These are phyloP conservation scores for Cyberlindnera euphorbiae DNA, from an alignment of 805 yeast species.

Conservation along the genomic window DNA sequence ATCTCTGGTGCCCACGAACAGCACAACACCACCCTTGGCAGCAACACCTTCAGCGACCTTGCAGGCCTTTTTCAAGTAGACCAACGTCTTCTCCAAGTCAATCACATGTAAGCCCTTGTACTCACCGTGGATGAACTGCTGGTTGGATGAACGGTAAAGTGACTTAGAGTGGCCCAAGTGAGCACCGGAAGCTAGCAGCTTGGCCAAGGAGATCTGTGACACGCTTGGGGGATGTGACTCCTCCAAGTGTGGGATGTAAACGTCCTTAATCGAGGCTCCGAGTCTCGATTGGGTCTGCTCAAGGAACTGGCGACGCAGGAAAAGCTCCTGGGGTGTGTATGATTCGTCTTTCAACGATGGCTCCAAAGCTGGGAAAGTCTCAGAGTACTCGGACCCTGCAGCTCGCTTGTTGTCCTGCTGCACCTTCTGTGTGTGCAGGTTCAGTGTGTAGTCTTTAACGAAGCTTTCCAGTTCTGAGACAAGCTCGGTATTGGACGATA, in stretches of 20 bases:
- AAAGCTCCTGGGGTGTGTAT: constrained; percentile 74
- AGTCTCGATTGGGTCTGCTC: constrained; percentile 46
- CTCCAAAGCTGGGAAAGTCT: constrained; percentile 53
- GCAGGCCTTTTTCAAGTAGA: constrained; percentile 75
- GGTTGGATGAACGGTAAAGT: constrained; percentile 73
- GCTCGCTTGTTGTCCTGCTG: constrained; percentile 10
- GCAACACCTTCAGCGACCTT: constrained; percentile 80
- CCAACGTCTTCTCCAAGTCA: constrained; percentile 79
- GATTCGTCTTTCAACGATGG: constrained; percentile 59
- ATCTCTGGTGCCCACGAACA: constrained; percentile 79
- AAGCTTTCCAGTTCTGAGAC: constrained; percentile 19
- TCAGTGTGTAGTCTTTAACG: constrained; percentile 19
- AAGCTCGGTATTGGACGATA: constrained; percentile 18
- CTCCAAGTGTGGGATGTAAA: constrained; percentile 68
- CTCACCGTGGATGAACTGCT: constrained; percentile 82
- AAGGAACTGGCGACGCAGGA: constrained; percentile 66
- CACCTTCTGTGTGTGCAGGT: constrained; percentile 16
- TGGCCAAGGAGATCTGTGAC: constrained; percentile 58
- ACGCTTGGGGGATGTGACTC: constrained; percentile 53
- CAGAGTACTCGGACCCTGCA: constrained; percentile 13
- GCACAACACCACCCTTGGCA: constrained; percentile 75
- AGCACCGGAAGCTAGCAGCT: constrained; percentile 85
- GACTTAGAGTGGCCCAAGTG: constrained; percentile 90
- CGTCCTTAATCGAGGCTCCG: constrained; percentile 59
- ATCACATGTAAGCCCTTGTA: constrained; percentile 90